Base-by-base conservation (phyloP, 345 rosid species). In the Pistacia integerrima region DNA sequence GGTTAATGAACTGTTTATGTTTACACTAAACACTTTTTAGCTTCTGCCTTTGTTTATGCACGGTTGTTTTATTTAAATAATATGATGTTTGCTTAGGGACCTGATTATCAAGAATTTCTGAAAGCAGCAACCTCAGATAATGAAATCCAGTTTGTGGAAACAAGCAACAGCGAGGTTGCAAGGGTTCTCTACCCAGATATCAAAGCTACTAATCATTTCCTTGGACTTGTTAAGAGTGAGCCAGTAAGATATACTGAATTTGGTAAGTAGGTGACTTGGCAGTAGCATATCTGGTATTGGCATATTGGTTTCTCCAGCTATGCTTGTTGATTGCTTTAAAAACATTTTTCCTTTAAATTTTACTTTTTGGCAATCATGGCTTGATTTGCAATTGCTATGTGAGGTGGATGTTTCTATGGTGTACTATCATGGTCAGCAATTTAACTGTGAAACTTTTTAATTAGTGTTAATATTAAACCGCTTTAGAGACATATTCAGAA, bases 151-250 rank as follows among this genome's bases (percentile, higher is more conserved):
- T 92, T 92, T 87, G 87, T 80, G 9, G 92, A 86, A 87, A 83
- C 85, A 33, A 81, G 77, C 80, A 83, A 76, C 75, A 57, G 55
- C 58, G 79, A 74, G 64, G 82, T 82, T 57, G 98, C 93, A 44
- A 85, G 78, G 78, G 78, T 80, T 83, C 89, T 94, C 22, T 90
- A 81, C 84, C 97, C 93, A 33, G 82, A 88, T 57, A 35, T 83
- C 74, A 86, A 78, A 70, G 58, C 79, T 61, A 25, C 74, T 1
- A 52, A 82, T 48, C 60, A 65, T 72, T 94, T 89, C 77, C 73
- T 92, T 51, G 97, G 97, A 61, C 67, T 94, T 74, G 94, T 94
- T 77, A 92, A 92, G 87, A 87, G 84, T 74, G 97, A 92, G 70
- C 93, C 94, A 3, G 97, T 92, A 78, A 87, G 80, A 77, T 91